Base-by-base conservation (phyloP, 352 stramenopile genomes). In the Thalassiosira exigua region DNA sequence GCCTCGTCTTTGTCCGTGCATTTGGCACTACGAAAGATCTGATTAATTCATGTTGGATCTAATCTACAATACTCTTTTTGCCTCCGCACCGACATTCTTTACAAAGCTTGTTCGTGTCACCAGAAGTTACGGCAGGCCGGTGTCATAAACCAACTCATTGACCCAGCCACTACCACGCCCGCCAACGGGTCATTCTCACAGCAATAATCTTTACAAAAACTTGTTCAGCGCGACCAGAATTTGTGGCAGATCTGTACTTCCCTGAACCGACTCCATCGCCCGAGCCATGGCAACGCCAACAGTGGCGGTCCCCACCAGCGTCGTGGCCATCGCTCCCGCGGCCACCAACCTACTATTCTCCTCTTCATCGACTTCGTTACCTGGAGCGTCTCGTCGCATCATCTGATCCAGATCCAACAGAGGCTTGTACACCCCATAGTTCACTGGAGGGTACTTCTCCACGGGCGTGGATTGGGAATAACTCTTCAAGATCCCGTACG, bases 401-500 rank as follows among this genome's bases (percentile, higher is more conserved):
- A 33, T 33, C 27, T 61, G 52, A 27, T 77, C 69, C 33, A 77
- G 58, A 14, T 58, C 41, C 21, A 73, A 51, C 22, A 73, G 0
- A 9, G 56, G 56, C 48, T 27, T 27, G 44, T 77, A 77, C 39
- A 56, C 22, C 2, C 56, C 72, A 58, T 77, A 77, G 36, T 77
- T 77, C 21, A 72, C 29, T 4, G 69, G 69, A 36, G 69, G 69
- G 41, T 68, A 77, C 0, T n/a, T 2, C 4, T 26, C 69, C 19
- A 27, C 42, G 4, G 69, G 57, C 14, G 69, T 65, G 4, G 59
- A 27, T 41, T 77, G 69, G 57, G 44, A 26, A 26, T 77, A 77
- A 54, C 56, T 48, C 29, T 48, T 51, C n/a, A 73, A 36, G 36
- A 77, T 77, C 26, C 69, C 69, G n/a, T 41, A 77, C 3, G 69